Evolutionary conservation across 768 basidiomycete genomes (phyloP).

Genomic region (Roridomyces roridus): DNA sequence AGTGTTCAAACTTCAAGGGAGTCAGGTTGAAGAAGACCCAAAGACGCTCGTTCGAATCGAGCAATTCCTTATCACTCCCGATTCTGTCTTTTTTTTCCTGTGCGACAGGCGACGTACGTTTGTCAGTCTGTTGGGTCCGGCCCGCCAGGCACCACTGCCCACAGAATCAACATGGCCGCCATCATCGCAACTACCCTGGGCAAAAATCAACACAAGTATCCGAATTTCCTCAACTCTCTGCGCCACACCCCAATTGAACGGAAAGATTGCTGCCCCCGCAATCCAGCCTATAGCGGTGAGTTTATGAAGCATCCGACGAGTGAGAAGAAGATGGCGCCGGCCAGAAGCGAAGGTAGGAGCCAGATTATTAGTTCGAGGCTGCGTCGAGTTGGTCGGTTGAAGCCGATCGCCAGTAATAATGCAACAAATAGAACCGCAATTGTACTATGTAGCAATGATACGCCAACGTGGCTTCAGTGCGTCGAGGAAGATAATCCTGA

Average conservation of each 20-base stretch:
- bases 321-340: conserved; percentile 52
- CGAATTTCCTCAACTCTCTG: conserved; percentile 35
- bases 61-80: too few species aligned
- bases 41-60: too few species aligned
- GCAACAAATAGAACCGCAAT: not conserved
- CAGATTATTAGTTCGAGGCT: conserved; percentile 60
- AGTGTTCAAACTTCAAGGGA: too few species aligned
- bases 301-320: conserved; percentile 56
- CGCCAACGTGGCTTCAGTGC: too few species aligned
- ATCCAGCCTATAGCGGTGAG: conserved; percentile 58
- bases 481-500: too few species aligned
- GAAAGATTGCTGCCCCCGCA: conserved; percentile 56
- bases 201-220: too few species aligned
- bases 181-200: conserved; percentile 47
- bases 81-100: too few species aligned
- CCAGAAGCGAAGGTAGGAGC: conserved; percentile 54
- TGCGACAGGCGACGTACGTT: too few species aligned
- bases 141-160: conserved; percentile 44
- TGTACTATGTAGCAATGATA: too few species aligned
- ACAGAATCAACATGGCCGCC: conserved; percentile 45
- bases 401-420: not conserved
- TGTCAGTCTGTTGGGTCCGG: too few species aligned
- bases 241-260: conserved; percentile 56
- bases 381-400: not conserved
- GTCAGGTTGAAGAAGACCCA: too few species aligned